A percentile compares a stretch with the other conserved stretches of the same genome.
Evolutionary conservation across 192 early-diverging fungal genomes (phyloP).

Genomic region (Spinellus fusiger): DNA sequence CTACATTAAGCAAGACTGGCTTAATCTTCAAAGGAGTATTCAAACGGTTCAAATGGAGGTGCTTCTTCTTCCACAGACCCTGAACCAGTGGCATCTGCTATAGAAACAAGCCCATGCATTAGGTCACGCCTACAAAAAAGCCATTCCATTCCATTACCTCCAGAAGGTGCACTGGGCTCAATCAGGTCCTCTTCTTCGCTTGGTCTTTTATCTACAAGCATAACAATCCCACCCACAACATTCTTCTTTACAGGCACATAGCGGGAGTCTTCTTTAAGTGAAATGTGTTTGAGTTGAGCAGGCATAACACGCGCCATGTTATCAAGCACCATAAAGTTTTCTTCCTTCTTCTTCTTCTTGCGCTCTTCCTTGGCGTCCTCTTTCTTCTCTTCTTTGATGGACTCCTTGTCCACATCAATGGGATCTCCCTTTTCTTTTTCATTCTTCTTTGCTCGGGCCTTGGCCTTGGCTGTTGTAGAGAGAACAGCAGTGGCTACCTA

Average conservation of each 20-base stretch:
- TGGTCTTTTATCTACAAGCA: slow-evolving; percentile 73
- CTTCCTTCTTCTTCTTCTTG: slow-evolving; percentile 71
- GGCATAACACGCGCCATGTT: slow-evolving; percentile 90
- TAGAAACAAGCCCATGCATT: not conserved
- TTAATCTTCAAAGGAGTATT: slow-evolving; percentile 71
- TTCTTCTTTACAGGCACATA: slow-evolving; percentile 86
- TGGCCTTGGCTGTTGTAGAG: slow-evolving; percentile 91
- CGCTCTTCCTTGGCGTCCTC: slow-evolving; percentile 51
- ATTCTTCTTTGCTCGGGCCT: slow-evolving; percentile 74
- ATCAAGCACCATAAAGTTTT: slow-evolving; percentile 64
- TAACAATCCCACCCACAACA: slow-evolving; percentile 76
- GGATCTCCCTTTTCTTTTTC: slow-evolving; percentile 68
- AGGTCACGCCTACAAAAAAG: not conserved
- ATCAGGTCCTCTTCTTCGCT: slow-evolving; percentile 82
- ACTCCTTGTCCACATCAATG: slow-evolving; percentile 37
- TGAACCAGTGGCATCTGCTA: slow-evolving; percentile 28
- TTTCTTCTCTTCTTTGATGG: slow-evolving; percentile 50
- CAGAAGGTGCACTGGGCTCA: slow-evolving; percentile 39
- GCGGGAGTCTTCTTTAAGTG: slow-evolving; percentile 77
- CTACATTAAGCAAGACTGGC: too few species aligned
- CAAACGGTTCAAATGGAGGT: slow-evolving; percentile 73
- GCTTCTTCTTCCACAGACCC: slow-evolving; percentile 55
- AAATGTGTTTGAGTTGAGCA: slow-evolving; percentile 79
- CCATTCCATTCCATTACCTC: slow-evolving; percentile 19
- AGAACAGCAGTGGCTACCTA: slow-evolving; percentile 89